phyloP scores from a whole-genome alignment of 257 asterid genomes.

The Capsicum baccatum region DNA sequence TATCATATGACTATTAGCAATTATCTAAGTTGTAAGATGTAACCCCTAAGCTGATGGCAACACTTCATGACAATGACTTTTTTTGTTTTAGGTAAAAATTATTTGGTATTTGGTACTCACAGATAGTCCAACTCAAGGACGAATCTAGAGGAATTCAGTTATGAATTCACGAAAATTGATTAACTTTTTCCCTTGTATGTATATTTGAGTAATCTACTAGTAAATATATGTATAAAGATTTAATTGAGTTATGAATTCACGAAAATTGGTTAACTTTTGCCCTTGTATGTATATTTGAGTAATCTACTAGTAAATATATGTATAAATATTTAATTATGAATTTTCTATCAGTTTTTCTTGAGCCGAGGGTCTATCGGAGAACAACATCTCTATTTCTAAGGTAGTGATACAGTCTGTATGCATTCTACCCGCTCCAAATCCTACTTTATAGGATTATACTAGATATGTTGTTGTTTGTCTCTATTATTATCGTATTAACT shows the following conservation, averaged over 20 bases:
- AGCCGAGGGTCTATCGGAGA: too few relatives aligned
- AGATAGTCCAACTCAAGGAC: neutral
- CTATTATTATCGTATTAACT: neutral
- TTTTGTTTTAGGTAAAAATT: too few relatives aligned
- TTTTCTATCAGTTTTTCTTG: too few relatives aligned
- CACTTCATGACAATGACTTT: slow-evolving; percentile 45
- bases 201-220: too few relatives aligned
- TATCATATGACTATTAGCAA: neutral
- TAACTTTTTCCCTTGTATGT: neutral
- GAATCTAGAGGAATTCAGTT: neutral
- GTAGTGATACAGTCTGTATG: too few relatives aligned
- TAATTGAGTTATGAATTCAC: neutral
- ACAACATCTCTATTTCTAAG: too few relatives aligned
- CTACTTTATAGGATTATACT: too few relatives aligned
- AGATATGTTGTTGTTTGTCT: too few relatives aligned
- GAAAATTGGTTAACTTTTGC: neutral
- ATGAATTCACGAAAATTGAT: neutral
- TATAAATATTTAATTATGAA: neutral
- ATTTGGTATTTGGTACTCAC: too few relatives aligned
- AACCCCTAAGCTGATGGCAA: neutral
- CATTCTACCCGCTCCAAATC: too few relatives aligned
- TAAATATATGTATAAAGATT: neutral
- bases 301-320: too few relatives aligned
- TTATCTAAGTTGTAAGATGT: neutral
- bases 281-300: too few relatives aligned